Evolutionary conservation across 345 rosid genomes (phyloP).

Genomic region (Clarkia xantiana): DNA sequence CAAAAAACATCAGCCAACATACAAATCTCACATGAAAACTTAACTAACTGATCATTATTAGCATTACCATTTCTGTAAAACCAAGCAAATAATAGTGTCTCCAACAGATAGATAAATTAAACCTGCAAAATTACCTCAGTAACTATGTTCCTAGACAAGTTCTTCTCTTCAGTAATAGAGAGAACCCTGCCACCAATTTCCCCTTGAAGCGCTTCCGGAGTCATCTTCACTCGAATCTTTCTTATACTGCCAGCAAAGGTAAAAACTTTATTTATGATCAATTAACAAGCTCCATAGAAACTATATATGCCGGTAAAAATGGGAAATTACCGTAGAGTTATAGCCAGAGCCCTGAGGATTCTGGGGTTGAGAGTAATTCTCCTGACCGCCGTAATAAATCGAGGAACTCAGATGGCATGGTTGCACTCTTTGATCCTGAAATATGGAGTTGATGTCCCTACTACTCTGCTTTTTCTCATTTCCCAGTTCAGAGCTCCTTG

Average conservation of each 20-base stretch:
- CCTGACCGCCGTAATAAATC: constrained; percentile 34
- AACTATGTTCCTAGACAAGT: constrained; percentile 6
- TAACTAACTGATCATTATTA: no score
- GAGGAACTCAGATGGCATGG: constrained; percentile 33
- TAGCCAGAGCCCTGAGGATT: constrained; percentile 25
- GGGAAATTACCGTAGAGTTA: constrained; percentile 30
- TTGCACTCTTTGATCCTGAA: constrained; percentile 27
- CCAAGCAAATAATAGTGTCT: no score
- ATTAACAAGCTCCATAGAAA: no score
- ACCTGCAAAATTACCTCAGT: not conserved
- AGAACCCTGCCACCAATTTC: constrained; percentile 98
- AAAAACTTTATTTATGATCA: no score
- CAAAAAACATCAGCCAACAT: no score
- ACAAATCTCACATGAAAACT: no score
- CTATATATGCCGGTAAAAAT: no score
- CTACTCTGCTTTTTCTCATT: constrained; percentile 15
- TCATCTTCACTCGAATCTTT: constrained; percentile 68
- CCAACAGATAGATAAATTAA: not conserved
- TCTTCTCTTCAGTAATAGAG: constrained; percentile 32
- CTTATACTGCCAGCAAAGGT: constrained; percentile 20
- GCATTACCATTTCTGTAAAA: no score
- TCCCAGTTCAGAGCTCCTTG: no score
- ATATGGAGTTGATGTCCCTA: constrained; percentile 21
- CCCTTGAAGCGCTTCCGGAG: constrained; percentile 63
- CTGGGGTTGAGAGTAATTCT: constrained; percentile 22